phyloP scores from a whole-genome alignment of 352 stramenopile genomes.

The Aphanomyces cochlioides region DNA sequence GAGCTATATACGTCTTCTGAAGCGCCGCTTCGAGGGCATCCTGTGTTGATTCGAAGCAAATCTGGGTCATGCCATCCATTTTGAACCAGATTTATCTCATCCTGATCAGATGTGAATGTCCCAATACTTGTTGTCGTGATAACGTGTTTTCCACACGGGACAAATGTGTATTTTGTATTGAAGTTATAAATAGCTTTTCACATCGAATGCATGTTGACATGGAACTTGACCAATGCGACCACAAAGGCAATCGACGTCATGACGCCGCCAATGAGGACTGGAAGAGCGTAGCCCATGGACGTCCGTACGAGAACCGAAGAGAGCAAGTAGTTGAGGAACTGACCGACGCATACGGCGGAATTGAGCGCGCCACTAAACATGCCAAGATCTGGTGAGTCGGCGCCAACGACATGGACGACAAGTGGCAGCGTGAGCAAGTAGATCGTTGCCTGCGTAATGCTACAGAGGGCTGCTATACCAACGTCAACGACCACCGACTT shows the following conservation, averaged over 20 bases:
- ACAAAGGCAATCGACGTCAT: constrained; percentile 57
- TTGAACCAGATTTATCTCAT: too few species aligned
- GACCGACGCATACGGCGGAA: constrained; percentile 67
- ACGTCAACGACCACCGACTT: background rate
- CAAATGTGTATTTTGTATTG: too few species aligned
- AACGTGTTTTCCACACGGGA: too few species aligned
- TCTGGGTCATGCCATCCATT: too few species aligned
- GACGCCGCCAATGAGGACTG: constrained; percentile 63
- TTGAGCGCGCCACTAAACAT: constrained; percentile 76
- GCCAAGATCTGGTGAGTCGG: constrained; percentile 44
- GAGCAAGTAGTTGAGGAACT: constrained; percentile 68
- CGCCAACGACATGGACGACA: constrained; percentile 12
- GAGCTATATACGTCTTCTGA: too few species aligned
- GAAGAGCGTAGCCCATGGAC: constrained; percentile 54
- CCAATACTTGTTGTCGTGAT: too few species aligned
- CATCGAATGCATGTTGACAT: constrained; percentile 77
- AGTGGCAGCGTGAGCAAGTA: constrained; percentile 13
- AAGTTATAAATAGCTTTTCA: constrained; percentile 25
- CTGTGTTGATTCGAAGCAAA: too few species aligned
- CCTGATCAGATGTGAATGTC: too few species aligned
- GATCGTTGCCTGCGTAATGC: constrained; percentile 16
- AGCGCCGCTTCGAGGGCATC: too few species aligned
- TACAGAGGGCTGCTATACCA: background rate
- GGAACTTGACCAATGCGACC: constrained; percentile 51
- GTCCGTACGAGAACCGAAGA: constrained; percentile 58